Evolutionary conservation across 495 filamentous ascomycete species (phyloP), one percentile per base, ranked within the genome.

Genomic region (Copromyces sp.): DNA sequence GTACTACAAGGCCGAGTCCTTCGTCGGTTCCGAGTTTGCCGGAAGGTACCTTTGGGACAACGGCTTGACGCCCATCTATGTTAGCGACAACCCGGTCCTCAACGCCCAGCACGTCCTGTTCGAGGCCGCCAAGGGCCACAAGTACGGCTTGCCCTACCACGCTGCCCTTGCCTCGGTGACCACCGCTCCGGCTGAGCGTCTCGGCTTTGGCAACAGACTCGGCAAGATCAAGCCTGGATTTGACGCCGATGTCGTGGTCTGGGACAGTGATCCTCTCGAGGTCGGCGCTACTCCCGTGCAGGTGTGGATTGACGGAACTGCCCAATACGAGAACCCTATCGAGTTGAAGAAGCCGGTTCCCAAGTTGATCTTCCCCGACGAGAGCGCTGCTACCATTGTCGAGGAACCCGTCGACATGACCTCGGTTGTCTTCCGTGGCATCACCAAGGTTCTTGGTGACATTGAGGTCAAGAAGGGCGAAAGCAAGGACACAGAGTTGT

Each of bases 191-290:
- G 89, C 89, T n/a, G 84, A 86, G 70, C 83, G 86, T 17, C 81
- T 91, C 0, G 87, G 87, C 4, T 82, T 90, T 16, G 86, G 84
- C 3, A 78, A 91, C 59, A 83, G 89, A 17, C 82, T 91, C 14
- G 89, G 89, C 9, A 90, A 90, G 73, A 80, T 87, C 59, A 87
- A 86, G 77, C 80, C 85, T 29, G 89, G 89, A 0, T 90, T 88
- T 72, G 89, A 91, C 76, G 89, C 89, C 29, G 89, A 91, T 74
- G 71, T 91, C 29, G 89, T 90, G 2, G 84, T 91, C 9, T 91
- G 89, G 89, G 89, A 91, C 75, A 87, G 84, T 68, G 88, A 91
- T 76, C 89, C 89, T 39, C 79, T 91, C 6, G 84, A 83, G 47
- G 83, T 88, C 0, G 89, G 89, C 11, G 89, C 89, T 1, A 81